A percentile compares a stretch with the other conserved stretches of the same genome.
phyloP scores from a whole-genome alignment of 306 rosid genomes.

The Rubus parviflorus region DNA sequence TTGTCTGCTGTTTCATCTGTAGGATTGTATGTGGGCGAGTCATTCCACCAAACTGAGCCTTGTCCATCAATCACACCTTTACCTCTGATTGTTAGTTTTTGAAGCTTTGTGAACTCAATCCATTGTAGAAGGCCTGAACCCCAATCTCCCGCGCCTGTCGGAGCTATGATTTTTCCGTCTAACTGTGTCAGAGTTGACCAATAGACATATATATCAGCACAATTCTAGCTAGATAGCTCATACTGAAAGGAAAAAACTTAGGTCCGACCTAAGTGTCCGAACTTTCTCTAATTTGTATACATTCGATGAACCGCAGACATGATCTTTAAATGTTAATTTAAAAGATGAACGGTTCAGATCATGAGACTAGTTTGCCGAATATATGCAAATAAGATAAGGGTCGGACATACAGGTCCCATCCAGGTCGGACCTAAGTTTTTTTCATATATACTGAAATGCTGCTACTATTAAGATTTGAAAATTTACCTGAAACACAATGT shows the following conservation, averaged over 20 bases:
- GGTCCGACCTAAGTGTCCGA: no score
- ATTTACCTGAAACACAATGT: conserved; percentile 67
- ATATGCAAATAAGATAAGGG: no score
- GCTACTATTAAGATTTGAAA: not conserved
- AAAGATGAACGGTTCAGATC: no score
- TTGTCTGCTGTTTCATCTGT: conserved; percentile 20
- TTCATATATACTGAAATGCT: not conserved
- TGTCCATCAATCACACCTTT: conserved; percentile 79
- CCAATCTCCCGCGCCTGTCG: conserved; percentile 57
- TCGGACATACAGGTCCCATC: no score
- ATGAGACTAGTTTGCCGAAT: no score
- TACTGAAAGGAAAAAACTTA: no score
- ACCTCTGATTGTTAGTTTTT: conserved; percentile 52
- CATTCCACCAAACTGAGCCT: conserved; percentile 80
- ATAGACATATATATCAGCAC: not conserved
- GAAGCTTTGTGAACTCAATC: conserved; percentile 62
- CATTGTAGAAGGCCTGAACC: conserved; percentile 67
- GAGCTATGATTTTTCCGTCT: conserved; percentile 75
- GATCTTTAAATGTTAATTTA: no score
- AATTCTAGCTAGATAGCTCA: not conserved
- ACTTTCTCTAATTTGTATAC: no score
- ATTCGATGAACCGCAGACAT: no score
- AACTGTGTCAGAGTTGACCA: conserved; percentile 34
- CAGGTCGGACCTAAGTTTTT: no score
- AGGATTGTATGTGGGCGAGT: conserved; percentile 38